Base-by-base conservation (phyloP, 202 grass and related monocot genomes). In the Zoysia matrella region DNA sequence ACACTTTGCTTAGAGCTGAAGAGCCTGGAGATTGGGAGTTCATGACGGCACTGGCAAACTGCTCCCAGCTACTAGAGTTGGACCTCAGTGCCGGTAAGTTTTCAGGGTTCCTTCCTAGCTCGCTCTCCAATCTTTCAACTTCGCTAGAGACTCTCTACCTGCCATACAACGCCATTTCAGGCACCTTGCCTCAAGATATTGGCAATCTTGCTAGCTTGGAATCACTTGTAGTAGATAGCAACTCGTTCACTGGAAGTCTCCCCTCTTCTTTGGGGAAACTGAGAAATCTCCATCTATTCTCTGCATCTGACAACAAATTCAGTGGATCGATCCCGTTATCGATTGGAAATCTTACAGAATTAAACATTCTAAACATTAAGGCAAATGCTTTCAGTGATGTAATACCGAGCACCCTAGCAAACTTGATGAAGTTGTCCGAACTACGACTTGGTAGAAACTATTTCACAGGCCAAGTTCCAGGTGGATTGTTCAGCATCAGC, bases 271-370 rank as follows among this genome's bases (percentile, higher is more conserved):
- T 72, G 50, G 48, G 48, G 13, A 53, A 4, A 39, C 69, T 72
- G 4, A 40, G 11, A 22, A 72, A 72, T 41, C 70, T 72, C 15
- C 36, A 11, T 11, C 11, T 72, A 7, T 9, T 72, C 0, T 73
- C 71, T 43, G 71, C 13, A 55, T 43, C 51, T 10, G 13, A 73
- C 5, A 73, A 56, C 51, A 73, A 42, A 43, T 43, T 43, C 5
- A 9, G 1, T 9, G 78, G 67, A 0, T 7, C 7, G 0, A 7
- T 72, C 45, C 78, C 67, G 7, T 2, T 11, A 1, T 7, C 30
- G 3, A 7, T 63, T 4, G 79, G 79, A 50, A 81, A 81, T 18
- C 67, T 62, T 42, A 81, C 79, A 4, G 7, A 40, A 44, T 2
- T 81, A 41, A 60, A 10, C 49, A 0, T 2, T 51, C 15, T 71